These are phyloP conservation scores for Voacanga thouarsii DNA, from an alignment of 257 asterid genomes.

Conservation along the genomic window DNA sequence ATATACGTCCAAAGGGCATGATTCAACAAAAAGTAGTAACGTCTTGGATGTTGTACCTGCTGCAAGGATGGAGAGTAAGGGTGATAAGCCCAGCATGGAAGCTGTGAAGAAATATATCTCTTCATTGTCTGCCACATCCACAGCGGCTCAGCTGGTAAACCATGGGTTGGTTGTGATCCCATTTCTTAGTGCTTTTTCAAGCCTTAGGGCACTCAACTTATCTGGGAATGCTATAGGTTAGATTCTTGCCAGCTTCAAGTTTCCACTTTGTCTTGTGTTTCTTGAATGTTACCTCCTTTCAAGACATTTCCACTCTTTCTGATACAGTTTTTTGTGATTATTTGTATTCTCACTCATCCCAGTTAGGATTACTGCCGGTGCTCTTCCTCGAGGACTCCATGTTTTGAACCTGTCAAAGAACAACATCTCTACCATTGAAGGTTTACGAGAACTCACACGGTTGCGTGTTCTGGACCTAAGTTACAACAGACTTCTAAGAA, in stretches of 20 bases:
- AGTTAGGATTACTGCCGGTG: constrained; percentile 88
- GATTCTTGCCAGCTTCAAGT: constrained; percentile 19
- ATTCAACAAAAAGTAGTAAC: constrained; percentile 24
- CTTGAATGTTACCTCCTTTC: not conserved
- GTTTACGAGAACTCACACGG: constrained; percentile 84
- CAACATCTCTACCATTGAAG: constrained; percentile 82
- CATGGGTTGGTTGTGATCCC: constrained; percentile 90
- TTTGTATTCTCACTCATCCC: constrained; percentile 20
- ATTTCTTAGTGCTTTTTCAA: constrained; percentile 70
- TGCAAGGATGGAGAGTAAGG: constrained; percentile 48
- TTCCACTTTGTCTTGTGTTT: constrained; percentile 3
- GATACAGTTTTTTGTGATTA: constrained; percentile 4
- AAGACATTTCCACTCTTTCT: not conserved
- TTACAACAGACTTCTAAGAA: constrained; percentile 79
- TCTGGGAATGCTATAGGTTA: constrained; percentile 92
- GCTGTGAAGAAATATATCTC: constrained; percentile 79
- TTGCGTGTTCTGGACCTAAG: constrained; percentile 95
- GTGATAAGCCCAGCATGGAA: constrained; percentile 57
- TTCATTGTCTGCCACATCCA: constrained; percentile 64
- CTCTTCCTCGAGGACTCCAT: constrained; percentile 96
- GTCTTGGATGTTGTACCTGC: constrained; percentile 34
- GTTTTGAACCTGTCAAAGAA: constrained; percentile 84
- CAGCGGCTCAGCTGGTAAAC: constrained; percentile 81
- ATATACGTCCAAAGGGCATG: constrained; percentile 33
- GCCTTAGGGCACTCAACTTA: constrained; percentile 81